These are phyloP conservation scores for Penicillium expansum DNA, from an alignment of 2,329 filamentous ascomycete species.

Conservation along the genomic window DNA sequence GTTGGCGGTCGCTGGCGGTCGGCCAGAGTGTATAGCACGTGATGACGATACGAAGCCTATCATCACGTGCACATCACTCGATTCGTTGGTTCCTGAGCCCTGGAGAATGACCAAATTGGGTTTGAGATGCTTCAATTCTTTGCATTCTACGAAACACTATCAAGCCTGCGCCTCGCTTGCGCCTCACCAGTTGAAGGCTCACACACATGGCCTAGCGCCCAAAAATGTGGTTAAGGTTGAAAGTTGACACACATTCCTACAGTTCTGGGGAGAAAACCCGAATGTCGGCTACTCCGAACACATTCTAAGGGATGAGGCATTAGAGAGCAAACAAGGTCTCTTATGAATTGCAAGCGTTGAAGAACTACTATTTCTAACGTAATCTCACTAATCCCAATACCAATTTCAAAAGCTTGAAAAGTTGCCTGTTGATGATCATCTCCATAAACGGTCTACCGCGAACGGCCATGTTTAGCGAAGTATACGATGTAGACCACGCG, in stretches of 20 bases:
- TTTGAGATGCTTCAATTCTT: not conserved
- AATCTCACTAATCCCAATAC: not conserved
- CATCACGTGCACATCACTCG: not conserved
- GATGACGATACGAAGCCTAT: not conserved
- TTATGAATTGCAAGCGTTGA: not conserved
- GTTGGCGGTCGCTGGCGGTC: conserved; percentile 4
- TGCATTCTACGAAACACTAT: not conserved
- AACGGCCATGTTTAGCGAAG: conserved; percentile 13
- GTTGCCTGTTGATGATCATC: conserved; percentile 3
- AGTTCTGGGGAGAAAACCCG: conserved; percentile 3
- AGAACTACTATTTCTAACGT: not conserved
- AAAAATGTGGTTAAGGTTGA: not conserved
- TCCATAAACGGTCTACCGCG: conserved; percentile 13
- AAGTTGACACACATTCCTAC: not conserved
- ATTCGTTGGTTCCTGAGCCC: not conserved
- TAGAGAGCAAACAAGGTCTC: not conserved
- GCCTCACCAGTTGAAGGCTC: not conserved
- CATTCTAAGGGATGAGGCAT: not conserved
- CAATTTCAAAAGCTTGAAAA: not conserved
- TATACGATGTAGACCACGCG: not conserved
- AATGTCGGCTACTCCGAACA: conserved; percentile 1
- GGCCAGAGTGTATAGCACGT: conserved; percentile 5
- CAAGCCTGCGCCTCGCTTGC: not conserved
- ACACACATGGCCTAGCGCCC: not conserved
- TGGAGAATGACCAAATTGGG: not conserved